Evolutionary conservation across 2,329 filamentous ascomycete genomes (phyloP).

Genomic region (Fusarium illudens): DNA sequence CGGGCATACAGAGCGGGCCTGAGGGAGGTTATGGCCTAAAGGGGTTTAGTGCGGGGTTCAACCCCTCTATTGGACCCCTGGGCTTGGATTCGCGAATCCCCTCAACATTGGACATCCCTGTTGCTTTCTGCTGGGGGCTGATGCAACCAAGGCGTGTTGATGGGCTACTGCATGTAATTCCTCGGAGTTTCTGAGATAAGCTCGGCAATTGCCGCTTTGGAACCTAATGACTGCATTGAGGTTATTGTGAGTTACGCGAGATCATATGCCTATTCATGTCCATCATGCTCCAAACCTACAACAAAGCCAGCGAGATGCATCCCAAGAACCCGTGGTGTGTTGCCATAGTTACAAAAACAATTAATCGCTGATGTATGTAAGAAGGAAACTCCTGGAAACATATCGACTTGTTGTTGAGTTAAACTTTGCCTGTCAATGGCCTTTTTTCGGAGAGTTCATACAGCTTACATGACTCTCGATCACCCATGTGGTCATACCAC

Average conservation of each 20-base stretch:
- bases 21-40: constrained; percentile 29
- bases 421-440: too few relatives aligned
- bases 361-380: background rate
- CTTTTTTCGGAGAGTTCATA: too few relatives aligned
- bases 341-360: background rate
- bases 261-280: background rate
- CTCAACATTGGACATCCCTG: constrained; percentile 23
- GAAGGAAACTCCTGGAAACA: too few relatives aligned
- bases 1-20: constrained; percentile 9
- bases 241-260: background rate
- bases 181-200: background rate
- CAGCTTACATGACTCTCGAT: too few relatives aligned
- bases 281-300: background rate
- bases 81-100: constrained; percentile 12
- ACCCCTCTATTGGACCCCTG: constrained; percentile 34
- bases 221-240: too few relatives aligned
- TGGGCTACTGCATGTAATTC: background rate
- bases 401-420: too few relatives aligned
- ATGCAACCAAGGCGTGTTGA: background rate
- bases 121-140: background rate
- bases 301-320: background rate
- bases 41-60: constrained; percentile 42
- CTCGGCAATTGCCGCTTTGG: background rate
- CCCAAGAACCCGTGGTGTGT: background rate
- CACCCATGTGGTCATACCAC: too few relatives aligned